Base-by-base conservation (phyloP, 1,284 basidiomycete species). In the Austroboletus novae-zelandiae region DNA sequence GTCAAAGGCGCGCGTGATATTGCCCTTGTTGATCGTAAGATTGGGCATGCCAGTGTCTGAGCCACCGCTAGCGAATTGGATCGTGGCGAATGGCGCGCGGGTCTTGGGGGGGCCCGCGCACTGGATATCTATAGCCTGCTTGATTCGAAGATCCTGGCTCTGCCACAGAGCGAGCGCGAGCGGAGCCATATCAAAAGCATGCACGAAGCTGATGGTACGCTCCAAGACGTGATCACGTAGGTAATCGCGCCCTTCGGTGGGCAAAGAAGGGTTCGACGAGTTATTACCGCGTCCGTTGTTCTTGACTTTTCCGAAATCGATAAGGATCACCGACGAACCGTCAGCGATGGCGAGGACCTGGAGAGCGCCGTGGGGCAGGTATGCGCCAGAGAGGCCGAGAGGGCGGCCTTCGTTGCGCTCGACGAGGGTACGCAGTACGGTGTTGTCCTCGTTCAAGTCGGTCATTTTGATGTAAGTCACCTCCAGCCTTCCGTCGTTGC, bases 101-200 rank as follows among this genome's bases (percentile, higher is more conserved):
- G 52, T 55, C 59, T 39, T 17, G 59, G 69, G 43, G 65, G 55
- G n/a, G 32, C 54, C 69, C 1, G 69, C 75, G 0, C 77, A 78
- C 58, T 86, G 83, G 18, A 89, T 69, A 56, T 88, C 83, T 41
- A 87, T 66, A 23, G 67, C 65, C 55, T 72, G 67, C 40, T 57
- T 63, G 53, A 76, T 64, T 37, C 71, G 68, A 50, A 72, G 60
- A 49, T 57, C 59, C 43, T 67, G 65, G 51, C 65, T 62, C 49
- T 69, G 57, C 65, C 64, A 68, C 45, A 67, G 48, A 17, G 53
- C 56, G 54, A 77, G 70, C 6, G 69, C 62, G 39, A 77, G 62
- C 0, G 65, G 67, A 1, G 54, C 74, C 59, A 76, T 67, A 48
- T 77, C 72, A 40, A 76, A 76, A 14, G 71, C 74, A 30, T 70